Percentiles rank a stretch among this genome's conserved stretches.
These are phyloP conservation scores for Mortierella antarctica DNA, from an alignment of 192 early-diverging fungal genomes.

Conservation along the genomic window DNA sequence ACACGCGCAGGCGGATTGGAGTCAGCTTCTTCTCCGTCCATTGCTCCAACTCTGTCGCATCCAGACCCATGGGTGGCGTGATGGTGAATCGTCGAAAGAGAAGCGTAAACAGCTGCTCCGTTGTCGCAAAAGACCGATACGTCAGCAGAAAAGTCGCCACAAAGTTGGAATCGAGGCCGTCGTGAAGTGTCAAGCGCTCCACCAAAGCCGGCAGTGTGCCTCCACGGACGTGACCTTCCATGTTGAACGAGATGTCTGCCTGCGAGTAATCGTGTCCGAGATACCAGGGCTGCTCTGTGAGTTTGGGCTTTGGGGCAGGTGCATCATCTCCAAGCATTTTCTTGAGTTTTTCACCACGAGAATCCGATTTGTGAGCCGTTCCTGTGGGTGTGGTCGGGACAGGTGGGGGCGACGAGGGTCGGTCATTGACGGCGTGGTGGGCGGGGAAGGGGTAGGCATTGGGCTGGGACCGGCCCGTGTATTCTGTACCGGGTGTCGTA, in stretches of 20 bases:
- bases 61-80: constrained; percentile 74
- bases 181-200: constrained; percentile 91
- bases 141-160: constrained; percentile 91
- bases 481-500: constrained; percentile 32
- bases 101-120: constrained; percentile 78
- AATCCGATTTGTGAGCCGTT: constrained; percentile 12
- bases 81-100: constrained; percentile 85
- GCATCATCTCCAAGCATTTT: constrained; percentile 72
- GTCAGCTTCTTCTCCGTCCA: constrained; percentile 92
- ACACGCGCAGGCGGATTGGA: constrained; percentile 93
- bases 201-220: constrained; percentile 88
- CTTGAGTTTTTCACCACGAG: constrained; percentile 58
- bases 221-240: constrained; percentile 90
- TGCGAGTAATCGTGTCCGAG: constrained; percentile 80
- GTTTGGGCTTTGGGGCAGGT: constrained; percentile 27
- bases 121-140: constrained; percentile 91
- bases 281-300: constrained; percentile 75
- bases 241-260: constrained; percentile 83
- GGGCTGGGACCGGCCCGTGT: constrained; percentile 24
- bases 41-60: constrained; percentile 68
- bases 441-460: constrained; percentile 16
- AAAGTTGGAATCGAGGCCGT: constrained; percentile 85
- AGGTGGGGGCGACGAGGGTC: constrained; percentile 45
- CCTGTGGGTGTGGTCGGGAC: constrained; percentile 20
- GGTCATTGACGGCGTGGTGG: constrained; percentile 25